Base-by-base conservation (phyloP, 352 stramenopile genomes). In the Phytopythium mirpurense region DNA sequence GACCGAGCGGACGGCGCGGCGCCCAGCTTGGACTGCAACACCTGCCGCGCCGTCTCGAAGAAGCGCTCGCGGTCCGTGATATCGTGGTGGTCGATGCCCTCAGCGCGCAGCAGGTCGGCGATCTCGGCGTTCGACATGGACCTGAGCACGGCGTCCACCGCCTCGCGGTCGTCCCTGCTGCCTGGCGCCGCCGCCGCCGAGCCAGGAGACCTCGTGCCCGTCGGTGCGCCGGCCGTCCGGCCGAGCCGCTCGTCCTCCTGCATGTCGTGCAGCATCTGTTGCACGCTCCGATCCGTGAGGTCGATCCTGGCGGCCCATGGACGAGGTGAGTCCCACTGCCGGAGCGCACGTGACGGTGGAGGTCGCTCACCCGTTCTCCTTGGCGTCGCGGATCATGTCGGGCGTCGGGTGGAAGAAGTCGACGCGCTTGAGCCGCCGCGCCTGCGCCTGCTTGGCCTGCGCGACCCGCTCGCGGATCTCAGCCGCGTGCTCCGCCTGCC, bases 351-450 rank as follows among this genome's bases (percentile, higher is more conserved):
- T 55, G n/a, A n/a, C n/a, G n/a, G n/a, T n/a, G n/a, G n/a, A n/a
- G n/a, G n/a, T n/a, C n/a, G n/a, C n/a, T n/a, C n/a, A 92, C 83
- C 81, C 80, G 54, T 86, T 83, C 51, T 86, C 72, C 58, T 88
- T 83, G 0, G 77, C 83, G 47, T 91, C 78, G 57, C 72, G 59
- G 21, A 92, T 89, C 82, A 94, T 94, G 35, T 88, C 70, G 1
- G 54, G 40, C 0, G 79, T 90, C 5, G 83, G 81, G 56, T 90
- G 59, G 43, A 89, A 91, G 46, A 94, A 92, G 48, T 90, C 77
- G 27, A 90, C 78, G 34, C 70, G 58, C 46, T 88, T 90, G 6
- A 73, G 67, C 9, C 67, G 70, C 15, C 72, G 63, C 51, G 57
- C 59, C 18, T 68, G 78, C 42, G 62, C 62, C 31, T 70, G 48